Evolutionary conservation across 257 asterid species (phyloP).

Genomic region (Ilex aquifolium): DNA sequence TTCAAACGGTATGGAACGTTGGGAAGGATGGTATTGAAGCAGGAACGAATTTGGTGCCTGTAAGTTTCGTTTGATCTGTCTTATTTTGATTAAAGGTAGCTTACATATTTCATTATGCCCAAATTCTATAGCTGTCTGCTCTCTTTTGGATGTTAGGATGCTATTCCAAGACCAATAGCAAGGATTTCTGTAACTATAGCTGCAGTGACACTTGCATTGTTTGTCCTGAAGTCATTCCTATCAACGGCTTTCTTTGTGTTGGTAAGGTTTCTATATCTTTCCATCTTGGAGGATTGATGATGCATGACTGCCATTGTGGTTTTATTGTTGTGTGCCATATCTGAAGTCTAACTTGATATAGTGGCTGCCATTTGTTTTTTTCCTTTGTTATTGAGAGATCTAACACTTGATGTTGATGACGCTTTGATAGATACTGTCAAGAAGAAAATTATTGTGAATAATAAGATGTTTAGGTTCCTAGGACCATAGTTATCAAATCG

Average conservation of each 20-base stretch:
- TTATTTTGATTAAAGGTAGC: not conserved
- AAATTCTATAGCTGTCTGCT: not conserved
- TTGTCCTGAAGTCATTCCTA: constrained; percentile 73
- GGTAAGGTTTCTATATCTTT: constrained; percentile 38
- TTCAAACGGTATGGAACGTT: constrained; percentile 66
- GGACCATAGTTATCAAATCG: no score
- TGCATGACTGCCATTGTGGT: no score
- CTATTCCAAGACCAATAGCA: constrained; percentile 84
- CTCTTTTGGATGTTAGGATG: constrained; percentile 27
- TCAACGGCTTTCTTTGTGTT: constrained; percentile 78
- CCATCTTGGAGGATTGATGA: no score
- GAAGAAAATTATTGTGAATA: no score
- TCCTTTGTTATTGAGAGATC: no score
- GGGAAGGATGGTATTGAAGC: constrained; percentile 91
- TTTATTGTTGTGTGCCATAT: no score
- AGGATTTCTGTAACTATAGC: constrained; percentile 56
- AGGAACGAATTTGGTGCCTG: constrained; percentile 90
- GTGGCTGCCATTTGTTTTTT: no score
- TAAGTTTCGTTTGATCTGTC: constrained; percentile 28
- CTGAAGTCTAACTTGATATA: no score
- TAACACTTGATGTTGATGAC: no score
- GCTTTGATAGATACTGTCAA: no score
- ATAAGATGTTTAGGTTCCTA: no score
- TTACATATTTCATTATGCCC: not conserved
- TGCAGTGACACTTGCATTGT: constrained; percentile 47